Conservation (phyloP, 2,329 filamentous ascomycete species). For the Davidsoniella neocaledoniae region DNA sequence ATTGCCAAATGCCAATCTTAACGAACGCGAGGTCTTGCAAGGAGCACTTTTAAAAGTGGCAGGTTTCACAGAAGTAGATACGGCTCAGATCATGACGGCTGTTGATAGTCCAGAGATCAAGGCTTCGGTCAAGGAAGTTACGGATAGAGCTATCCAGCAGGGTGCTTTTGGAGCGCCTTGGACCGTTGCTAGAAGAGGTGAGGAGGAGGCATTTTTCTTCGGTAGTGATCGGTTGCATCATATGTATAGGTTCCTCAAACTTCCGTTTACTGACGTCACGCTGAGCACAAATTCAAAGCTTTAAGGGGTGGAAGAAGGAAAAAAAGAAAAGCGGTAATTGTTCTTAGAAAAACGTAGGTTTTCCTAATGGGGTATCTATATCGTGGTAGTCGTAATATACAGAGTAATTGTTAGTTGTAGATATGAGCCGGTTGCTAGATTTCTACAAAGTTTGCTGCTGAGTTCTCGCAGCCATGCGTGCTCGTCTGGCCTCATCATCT, state of each 20-base stretch:
- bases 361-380: conserved; percentile 1
- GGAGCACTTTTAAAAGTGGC: conserved; percentile 20
- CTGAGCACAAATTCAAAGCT: conserved; percentile 20
- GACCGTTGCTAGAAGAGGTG: conserved; percentile 42
- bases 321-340: not conserved
- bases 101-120: conserved; percentile 30
- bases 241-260: conserved; percentile 47
- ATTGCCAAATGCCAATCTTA: conserved; percentile 38
- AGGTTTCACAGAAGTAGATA: conserved; percentile 27
- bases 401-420: not conserved
- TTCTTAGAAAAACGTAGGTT: not conserved
- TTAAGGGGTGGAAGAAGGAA: not conserved
- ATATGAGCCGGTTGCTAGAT: not conserved
- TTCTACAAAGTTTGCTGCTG: conserved; percentile 1
- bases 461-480: conserved; percentile 26
- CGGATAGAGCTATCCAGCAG: conserved; percentile 40
- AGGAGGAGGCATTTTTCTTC: conserved; percentile 48
- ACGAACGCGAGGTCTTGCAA: conserved; percentile 33
- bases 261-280: conserved; percentile 40
- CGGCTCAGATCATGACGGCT: conserved; percentile 36
- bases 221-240: conserved; percentile 60
- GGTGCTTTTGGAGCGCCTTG: conserved; percentile 67
- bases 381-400: not conserved
- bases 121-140: conserved; percentile 34
- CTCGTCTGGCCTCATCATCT: conserved; percentile 42